Evolutionary conservation across 306 rosid species (phyloP), one percentile per base, ranked within the genome.

Genomic region (Carpinus fangiana): DNA sequence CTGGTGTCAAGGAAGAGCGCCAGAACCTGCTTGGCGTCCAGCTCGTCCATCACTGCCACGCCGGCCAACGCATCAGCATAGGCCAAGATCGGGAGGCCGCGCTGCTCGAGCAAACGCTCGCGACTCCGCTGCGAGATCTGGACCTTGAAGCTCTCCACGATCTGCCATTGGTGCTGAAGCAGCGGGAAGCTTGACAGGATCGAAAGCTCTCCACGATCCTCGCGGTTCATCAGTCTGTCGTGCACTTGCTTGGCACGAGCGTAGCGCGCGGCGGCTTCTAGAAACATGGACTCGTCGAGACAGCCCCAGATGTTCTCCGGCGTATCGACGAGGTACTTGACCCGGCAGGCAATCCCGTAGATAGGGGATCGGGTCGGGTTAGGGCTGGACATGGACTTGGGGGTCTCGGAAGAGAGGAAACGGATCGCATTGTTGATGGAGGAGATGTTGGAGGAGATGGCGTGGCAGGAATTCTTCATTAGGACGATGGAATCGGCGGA

Each of bases 131-230:
- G 99, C 0, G 99, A 95, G 92, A 95, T 95, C 93, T 95, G 99
- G 34, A 83, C 73, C 70, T 88, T 90, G 85, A 95, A 92, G 86
- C 95, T 91, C 83, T 95, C 97, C 9, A 95, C 99, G 41, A 95
- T 93, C 90, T 95, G 99, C 98, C 98, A 95, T 61, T 95, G 99
- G 59, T 93, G 99, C 86, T 95, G 98, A 2, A 95, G 99, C 51
- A 95, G 83, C 18, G 97, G 91, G 61, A 92, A 93, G 73, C 87
- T 90, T 31, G 96, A 82, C 82, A 92, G 84, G 68, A 93, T 78
- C 81, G 79, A 88, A 52, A 79, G 80, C 38, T 81, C 87, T 13
- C 80, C 79, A 64, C 18, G 74, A 47, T 12, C 60, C 36, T 31
- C 13, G 28, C 77, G 76, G 7, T 78, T 6, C 50, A 78, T 83